Evolutionary conservation across 73 alveolate species (phyloP), one percentile per base, ranked within the genome.

Genomic region (Durusdinium trenchii): DNA sequence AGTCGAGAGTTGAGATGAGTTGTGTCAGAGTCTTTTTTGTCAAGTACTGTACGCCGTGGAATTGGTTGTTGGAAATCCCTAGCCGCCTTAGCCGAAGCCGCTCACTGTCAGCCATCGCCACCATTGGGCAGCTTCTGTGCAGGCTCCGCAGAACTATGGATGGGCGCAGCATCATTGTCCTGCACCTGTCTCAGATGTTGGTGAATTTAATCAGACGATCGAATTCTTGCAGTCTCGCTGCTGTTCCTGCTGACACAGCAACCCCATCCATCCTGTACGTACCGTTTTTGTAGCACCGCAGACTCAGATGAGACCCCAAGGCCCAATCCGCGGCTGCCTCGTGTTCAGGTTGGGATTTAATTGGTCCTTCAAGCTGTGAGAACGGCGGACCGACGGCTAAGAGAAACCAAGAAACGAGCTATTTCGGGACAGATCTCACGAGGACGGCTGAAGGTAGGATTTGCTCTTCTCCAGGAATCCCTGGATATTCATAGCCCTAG

Each of bases 241-340:
- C n/a, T n/a, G n/a, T n/a, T n/a, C n/a, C n/a, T n/a, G n/a, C n/a
- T n/a, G n/a, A n/a, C n/a, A n/a, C n/a, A n/a, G n/a, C n/a, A n/a
- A n/a, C n/a, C n/a, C n/a, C n/a, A n/a, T n/a, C n/a, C n/a, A n/a
- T n/a, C n/a, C n/a, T n/a, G n/a, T n/a, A n/a, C n/a, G n/a, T n/a
- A n/a, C n/a, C n/a, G n/a, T n/a, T n/a, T n/a, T n/a, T n/a, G n/a
- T n/a, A n/a, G n/a, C n/a, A n/a, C n/a, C n/a, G n/a, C n/a, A n/a
- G n/a, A n/a, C n/a, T n/a, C n/a, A n/a, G n/a, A n/a, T n/a, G n/a
- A 54, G 64, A 9, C 64, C 64, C 20, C 61, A 10, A 91, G 97
- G 97, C 97, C 97, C 30, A 91, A 91, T 54, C 97, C 97, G 35
- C 97, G 97, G 46, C 40, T 91, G 75, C 97, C 97, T 18, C 97